Conservation (phyloP, 2,329 filamentous ascomycete genomes). For the Diaporthe sp. region DNA sequence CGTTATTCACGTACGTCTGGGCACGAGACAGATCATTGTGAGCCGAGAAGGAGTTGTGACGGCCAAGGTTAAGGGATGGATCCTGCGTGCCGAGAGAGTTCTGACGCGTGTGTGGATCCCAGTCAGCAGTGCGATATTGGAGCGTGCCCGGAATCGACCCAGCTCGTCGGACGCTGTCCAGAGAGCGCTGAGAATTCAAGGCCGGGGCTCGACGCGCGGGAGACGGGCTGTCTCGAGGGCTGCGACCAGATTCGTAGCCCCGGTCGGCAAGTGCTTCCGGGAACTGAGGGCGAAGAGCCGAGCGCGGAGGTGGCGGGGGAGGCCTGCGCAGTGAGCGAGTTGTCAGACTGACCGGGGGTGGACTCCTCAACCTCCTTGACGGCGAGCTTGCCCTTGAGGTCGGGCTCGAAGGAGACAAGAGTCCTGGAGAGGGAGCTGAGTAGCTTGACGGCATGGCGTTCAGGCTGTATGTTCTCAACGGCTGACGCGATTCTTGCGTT, state of each 20-base stretch:
- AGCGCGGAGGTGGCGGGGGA: slow-evolving; percentile 52
- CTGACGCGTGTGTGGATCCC: slow-evolving; percentile 50
- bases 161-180: slow-evolving; percentile 44
- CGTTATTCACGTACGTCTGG: slow-evolving; percentile 41
- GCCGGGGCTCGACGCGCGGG: slow-evolving; percentile 44
- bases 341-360: slow-evolving; percentile 60
- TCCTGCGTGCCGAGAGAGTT: slow-evolving; percentile 45
- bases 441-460: slow-evolving; percentile 34
- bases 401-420: slow-evolving; percentile 47
- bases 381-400: slow-evolving; percentile 47
- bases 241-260: slow-evolving; percentile 51
- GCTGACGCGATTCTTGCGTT: slow-evolving; percentile 47
- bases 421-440: slow-evolving; percentile 38
- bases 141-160: slow-evolving; percentile 36
- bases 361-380: slow-evolving; percentile 51
- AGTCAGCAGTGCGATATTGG: slow-evolving; percentile 45
- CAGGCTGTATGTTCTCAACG: slow-evolving; percentile 42
- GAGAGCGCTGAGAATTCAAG: slow-evolving; percentile 47
- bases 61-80: slow-evolving; percentile 48
- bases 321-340: slow-evolving; percentile 53
- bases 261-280: slow-evolving; percentile 47
- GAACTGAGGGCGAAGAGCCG: slow-evolving; percentile 53
- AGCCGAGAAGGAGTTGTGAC: slow-evolving; percentile 52
- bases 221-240: slow-evolving; percentile 43
- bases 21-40: slow-evolving; percentile 41